Evolutionary conservation across 1,139 yeast species (phyloP).

Genomic region (Debaryomycetaceae sp.): DNA sequence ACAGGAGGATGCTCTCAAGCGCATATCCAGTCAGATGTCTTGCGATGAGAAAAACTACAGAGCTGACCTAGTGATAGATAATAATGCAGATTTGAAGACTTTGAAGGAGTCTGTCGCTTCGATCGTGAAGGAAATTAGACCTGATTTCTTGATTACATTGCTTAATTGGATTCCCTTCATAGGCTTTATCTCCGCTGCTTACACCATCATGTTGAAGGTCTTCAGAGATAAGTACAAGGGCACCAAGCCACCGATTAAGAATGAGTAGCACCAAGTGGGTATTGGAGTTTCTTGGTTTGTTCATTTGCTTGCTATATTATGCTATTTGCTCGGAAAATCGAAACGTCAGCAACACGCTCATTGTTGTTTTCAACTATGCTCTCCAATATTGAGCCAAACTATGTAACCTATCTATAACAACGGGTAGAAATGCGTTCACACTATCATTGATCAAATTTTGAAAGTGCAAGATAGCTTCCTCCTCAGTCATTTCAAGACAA

Average conservation of each 20-base stretch:
- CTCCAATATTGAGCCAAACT: conserved; percentile 98
- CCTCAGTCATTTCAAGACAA: conserved; percentile 89
- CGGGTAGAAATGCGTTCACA: conserved; percentile 89
- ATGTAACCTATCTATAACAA: conserved; percentile 91
- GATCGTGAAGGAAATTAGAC: conserved; percentile 44
- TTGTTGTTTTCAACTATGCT: conserved; percentile 40
- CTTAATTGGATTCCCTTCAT: conserved; percentile 59
- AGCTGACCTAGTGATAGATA: conserved; percentile 70
- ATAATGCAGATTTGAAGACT: conserved; percentile 49
- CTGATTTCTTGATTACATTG: conserved; percentile 54
- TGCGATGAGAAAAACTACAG: conserved; percentile 50
- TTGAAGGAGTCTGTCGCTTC: conserved; percentile 47
- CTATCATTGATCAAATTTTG: conserved; percentile 91
- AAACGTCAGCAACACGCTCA: too few relatives aligned
- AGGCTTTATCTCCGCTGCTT: conserved; percentile 31
- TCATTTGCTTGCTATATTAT: background rate
- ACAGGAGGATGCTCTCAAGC: conserved; percentile 61
- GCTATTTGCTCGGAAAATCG: too few relatives aligned
- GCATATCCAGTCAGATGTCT: conserved; percentile 78
- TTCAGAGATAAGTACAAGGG: conserved; percentile 21
- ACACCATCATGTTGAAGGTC: conserved; percentile 18
- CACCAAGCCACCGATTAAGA: conserved; percentile 8
- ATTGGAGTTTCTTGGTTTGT: background rate
- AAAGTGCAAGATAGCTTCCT: conserved; percentile 91
- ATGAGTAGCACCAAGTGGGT: background rate